Evolutionary conservation across 176 grass and related monocot species (phyloP), one percentile per base, ranked within the genome.

Genomic region (Phoenix dactylifera): DNA sequence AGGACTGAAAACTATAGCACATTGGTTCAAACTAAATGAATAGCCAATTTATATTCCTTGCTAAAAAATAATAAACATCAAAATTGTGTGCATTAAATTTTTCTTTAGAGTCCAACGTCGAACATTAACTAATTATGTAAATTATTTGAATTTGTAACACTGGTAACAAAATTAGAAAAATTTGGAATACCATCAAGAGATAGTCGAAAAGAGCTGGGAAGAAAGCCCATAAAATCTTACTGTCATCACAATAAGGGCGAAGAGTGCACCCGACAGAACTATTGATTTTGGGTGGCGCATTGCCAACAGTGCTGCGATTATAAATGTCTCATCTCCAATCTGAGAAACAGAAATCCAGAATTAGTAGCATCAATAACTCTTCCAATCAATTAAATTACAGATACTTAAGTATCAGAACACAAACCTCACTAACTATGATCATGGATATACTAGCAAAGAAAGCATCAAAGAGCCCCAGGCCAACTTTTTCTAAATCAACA

Each of bases 301-400:
- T 17, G 93, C 93, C 93, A 97, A 88, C 32, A 97, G 80, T 51
- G 93, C 93, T 49, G 93, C 93, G 12, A 97, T 97, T 60, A 97
- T 97, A 80, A 91, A 91, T 39, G 87, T 97, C 74, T 91, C 93
- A 52, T 97, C 93, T 9, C 93, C 93, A 71, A 97, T 83, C 93
- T 97, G 54, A 16, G 10, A 10, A 39, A 49, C 25, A 0, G 2
- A 60, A 68, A 16, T 44, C 32, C 32, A 50, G 52, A 35, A 50
- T 20, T 19, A 51, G 32, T 10, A 10, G 9, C 7, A 39, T 10
- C 32, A 5, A 52, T 64, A 50, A 26, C 10, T 49, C 1, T 28
- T 16, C 22, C 10, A 50, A 58, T 24, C 23, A 39, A 39, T 39
- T 39, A 39, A 39, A 39, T 18, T 25, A 51, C 19, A n/a, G 35